phyloP scores from a whole-genome alignment of 257 asterid species.

The Plectranthus barbatus region DNA sequence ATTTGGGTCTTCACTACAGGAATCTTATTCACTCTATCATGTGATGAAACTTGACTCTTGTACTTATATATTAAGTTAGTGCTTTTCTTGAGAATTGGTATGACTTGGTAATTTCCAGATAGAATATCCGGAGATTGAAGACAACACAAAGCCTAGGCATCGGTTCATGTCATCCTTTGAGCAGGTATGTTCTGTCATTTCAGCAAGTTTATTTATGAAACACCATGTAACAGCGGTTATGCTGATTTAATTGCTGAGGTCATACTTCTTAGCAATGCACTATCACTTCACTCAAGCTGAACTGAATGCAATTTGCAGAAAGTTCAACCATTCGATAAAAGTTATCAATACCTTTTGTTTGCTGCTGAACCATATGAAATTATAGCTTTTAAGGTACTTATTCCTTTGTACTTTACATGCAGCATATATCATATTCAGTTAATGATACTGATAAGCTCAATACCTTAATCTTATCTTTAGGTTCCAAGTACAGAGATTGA shows the following conservation, averaged over 20 bases:
- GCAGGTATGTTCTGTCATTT: slow-evolving; percentile 47
- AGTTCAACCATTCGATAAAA: slow-evolving; percentile 71
- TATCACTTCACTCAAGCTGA: not conserved
- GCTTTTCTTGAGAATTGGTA: not conserved
- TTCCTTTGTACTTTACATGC: not conserved
- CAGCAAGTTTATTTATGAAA: not conserved
- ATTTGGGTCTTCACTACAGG: not conserved
- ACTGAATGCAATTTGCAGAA: slow-evolving; percentile 39
- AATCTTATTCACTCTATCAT: not conserved
- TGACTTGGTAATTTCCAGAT: slow-evolving; percentile 41
- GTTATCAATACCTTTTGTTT: slow-evolving; percentile 81
- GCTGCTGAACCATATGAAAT: slow-evolving; percentile 98
- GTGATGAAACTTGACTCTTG: not conserved
- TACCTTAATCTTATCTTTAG: slow-evolving; percentile 20
- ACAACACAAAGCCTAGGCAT: slow-evolving; percentile 92
- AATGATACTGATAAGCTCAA: not conserved
- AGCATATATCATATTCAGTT: not conserved
- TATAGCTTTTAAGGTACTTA: slow-evolving; percentile 72
- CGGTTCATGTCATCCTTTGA: slow-evolving; percentile 98
- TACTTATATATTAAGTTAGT: not conserved
- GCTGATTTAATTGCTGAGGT: not conserved
- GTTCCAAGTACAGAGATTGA: slow-evolving; percentile 96
- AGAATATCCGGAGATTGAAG: slow-evolving; percentile 98
- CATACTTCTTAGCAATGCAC: not conserved
- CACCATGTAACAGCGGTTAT: not conserved